These are phyloP conservation scores for Deinandra increscens DNA, from an alignment of 129 eudicot genomes.

Conservation along the genomic window DNA sequence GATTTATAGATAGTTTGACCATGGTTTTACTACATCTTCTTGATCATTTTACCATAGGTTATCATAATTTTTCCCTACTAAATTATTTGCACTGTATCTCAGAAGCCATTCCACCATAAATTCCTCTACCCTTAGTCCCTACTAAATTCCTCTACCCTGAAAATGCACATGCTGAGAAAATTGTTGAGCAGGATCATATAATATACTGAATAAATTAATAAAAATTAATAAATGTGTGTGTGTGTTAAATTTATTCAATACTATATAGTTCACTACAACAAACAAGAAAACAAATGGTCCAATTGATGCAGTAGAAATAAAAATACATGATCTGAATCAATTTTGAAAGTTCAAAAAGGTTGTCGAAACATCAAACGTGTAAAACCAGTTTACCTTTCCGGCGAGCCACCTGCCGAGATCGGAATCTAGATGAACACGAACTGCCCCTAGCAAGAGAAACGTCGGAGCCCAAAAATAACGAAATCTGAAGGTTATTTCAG, in stretches of 20 bases:
- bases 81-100: neutral
- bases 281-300: no score
- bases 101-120: neutral
- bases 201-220: no score
- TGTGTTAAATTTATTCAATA: no score
- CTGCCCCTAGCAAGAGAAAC: slow-evolving; percentile 29
- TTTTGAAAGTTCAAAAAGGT: neutral
- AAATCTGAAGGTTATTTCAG: slow-evolving; percentile 20
- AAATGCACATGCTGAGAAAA: neutral
- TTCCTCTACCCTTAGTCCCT: neutral
- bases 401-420: slow-evolving; percentile 26
- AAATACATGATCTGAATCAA: neutral
- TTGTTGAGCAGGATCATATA: neutral
- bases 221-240: no score
- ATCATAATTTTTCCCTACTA: neutral
- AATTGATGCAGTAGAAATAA: neutral
- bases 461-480: slow-evolving; percentile 36
- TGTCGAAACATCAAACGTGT: neutral
- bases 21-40: neutral
- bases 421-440: slow-evolving; percentile 28
- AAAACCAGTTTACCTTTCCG: slow-evolving; percentile 36
- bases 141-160: neutral
- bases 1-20: neutral
- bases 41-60: neutral
- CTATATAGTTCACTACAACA: no score